Evolutionary conservation across 2,329 filamentous ascomycete genomes (phyloP).

Genomic region (Epichloe uncinata): DNA sequence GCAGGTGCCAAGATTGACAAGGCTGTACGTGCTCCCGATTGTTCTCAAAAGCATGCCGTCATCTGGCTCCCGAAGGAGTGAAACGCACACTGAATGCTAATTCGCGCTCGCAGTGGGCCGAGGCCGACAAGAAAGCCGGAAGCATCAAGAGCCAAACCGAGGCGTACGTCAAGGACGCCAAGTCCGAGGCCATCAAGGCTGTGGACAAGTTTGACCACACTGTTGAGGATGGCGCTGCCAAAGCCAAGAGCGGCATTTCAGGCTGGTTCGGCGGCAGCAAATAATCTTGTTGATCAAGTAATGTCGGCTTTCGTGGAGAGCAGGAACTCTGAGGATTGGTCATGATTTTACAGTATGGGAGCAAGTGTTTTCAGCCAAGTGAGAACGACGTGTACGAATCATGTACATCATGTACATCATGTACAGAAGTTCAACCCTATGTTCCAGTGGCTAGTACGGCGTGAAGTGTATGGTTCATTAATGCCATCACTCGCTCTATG

Average conservation of each 20-base stretch:
- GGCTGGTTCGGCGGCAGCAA: slow-evolving; percentile 71
- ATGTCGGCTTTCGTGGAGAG: not conserved
- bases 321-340: not conserved
- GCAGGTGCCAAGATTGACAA: slow-evolving; percentile 55
- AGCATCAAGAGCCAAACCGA: slow-evolving; percentile 49
- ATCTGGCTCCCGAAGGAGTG: no score
- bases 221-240: slow-evolving; percentile 62
- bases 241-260: slow-evolving; percentile 74
- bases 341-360: not conserved
- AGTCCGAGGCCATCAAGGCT: slow-evolving; percentile 53
- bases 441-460: not conserved
- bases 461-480: not conserved
- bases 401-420: not conserved
- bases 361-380: not conserved
- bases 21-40: slow-evolving; percentile 40
- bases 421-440: not conserved
- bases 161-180: slow-evolving; percentile 46
- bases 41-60: no score
- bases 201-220: slow-evolving; percentile 74
- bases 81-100: not conserved
- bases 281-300: slow-evolving; percentile 10
- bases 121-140: slow-evolving; percentile 48
- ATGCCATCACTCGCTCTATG: not conserved
- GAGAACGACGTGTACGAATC: not conserved
- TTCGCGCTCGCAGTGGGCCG: slow-evolving; percentile 23